Evolutionary conservation across 2,329 filamentous ascomycete species (phyloP), one percentile per base, ranked within the genome.

Genomic region (Nannizzia gypsea): DNA sequence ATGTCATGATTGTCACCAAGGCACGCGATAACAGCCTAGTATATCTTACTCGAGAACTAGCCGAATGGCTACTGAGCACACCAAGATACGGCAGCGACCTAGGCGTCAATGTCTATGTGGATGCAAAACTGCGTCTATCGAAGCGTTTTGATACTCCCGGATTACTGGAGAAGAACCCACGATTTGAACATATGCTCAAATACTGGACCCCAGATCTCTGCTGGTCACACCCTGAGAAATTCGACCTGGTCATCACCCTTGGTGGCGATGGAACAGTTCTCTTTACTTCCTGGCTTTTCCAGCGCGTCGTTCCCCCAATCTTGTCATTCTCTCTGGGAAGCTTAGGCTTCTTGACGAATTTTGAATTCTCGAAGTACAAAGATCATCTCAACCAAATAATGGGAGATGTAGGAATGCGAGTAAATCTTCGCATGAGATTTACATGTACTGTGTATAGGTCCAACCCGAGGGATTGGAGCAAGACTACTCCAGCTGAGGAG

Each of bases 1-100:
- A 90, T 71, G 83, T 99, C 69, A 97, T 99, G 93, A 96, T 99
- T 68, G 89, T 99, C 64, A 99, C 93, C 63, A 99, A 97, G 75
- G 93, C 93, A 22, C 85, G 93, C 64, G 93, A 99, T 76, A 97
- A 99, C 70, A 85, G 89, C 66, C 81, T 99, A 15, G 92, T 99
- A 36, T 83, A 88, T 66, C 79, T 96, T 66, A 99, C 93, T 1
- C 83, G 89, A 61, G 90, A 99, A 71, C 78, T 99, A 61, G 80
- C 92, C 9, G 83, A 86, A 66, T 99, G 92, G 90, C 80, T 99
- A 36, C 81, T 99, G 62, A 83, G 82, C 63, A 96, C 90, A 2
- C 90, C 93, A 11, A 84, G 93, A 55, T 96, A 99, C 71, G 90
- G 90, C 48, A 90, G 84, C 59, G 86, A 93, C 63, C 72, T 93